phyloP scores from a whole-genome alignment of 257 asterid species.

The Rhazya stricta region DNA sequence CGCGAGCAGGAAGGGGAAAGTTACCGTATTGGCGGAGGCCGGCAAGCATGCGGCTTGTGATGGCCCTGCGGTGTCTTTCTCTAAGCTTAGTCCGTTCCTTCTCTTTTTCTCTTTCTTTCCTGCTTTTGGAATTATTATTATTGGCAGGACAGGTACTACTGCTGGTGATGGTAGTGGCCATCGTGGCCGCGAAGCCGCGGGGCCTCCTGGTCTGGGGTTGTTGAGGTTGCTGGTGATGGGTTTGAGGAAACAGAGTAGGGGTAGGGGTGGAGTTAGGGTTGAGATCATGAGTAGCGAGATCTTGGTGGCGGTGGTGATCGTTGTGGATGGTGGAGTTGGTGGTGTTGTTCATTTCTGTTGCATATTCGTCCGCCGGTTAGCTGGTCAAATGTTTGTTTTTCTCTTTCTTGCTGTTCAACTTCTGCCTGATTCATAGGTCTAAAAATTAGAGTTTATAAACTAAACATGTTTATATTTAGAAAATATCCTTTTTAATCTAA shows the following conservation, averaged over 20 bases:
- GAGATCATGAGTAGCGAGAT: conserved; percentile 33
- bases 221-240: conserved; percentile 22
- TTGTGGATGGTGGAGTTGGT: neutral
- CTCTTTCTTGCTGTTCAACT: too few species aligned
- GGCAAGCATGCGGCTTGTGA: conserved; percentile 68
- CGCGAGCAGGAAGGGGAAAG: conserved; percentile 65
- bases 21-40: conserved; percentile 77
- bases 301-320: conserved; percentile 22
- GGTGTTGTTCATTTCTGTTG: conserved; percentile 35
- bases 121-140: conserved; percentile 28
- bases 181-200: conserved; percentile 72
- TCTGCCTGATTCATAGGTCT: too few species aligned
- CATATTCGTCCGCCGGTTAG: conserved; percentile 11
- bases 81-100: conserved; percentile 70
- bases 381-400: neutral
- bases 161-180: conserved; percentile 22
- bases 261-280: conserved; percentile 18
- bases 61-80: conserved; percentile 75
- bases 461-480: too few species aligned
- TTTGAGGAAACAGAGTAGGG: conserved; percentile 24
- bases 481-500: too few species aligned
- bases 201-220: conserved; percentile 48
- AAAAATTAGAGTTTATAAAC: too few species aligned
- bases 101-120: conserved; percentile 71
- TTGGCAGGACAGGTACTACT: conserved; percentile 15